Evolutionary conservation across 192 early-diverging fungal species (phyloP).

Genomic region (Geranomyces michiganensis): DNA sequence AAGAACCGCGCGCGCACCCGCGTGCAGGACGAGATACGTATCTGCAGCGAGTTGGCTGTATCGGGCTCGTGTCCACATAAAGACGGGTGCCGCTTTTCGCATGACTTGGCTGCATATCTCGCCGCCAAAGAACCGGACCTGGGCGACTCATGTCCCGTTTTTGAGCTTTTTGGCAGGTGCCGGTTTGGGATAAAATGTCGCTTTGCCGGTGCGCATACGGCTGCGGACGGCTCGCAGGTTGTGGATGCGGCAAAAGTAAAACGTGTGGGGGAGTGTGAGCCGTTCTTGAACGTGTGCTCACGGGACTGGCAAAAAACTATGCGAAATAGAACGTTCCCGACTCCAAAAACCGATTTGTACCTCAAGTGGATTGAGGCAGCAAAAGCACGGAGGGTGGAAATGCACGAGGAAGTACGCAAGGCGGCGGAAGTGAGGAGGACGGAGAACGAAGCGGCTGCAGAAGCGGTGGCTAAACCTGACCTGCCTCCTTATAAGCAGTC

Average conservation of each 20-base stretch:
- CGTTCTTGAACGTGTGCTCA: constrained; percentile 21
- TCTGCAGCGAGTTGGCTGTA: constrained; percentile 58
- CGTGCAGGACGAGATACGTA: constrained; percentile 33
- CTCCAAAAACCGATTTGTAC: constrained; percentile 25
- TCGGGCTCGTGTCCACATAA: constrained; percentile 56
- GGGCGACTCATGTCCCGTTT: constrained; percentile 68
- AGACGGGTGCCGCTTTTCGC: constrained; percentile 71
- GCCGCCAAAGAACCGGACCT: constrained; percentile 75
- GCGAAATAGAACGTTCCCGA: neutral
- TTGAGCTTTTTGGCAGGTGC: constrained; percentile 74
- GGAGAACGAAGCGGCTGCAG: neutral
- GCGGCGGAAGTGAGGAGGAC: neutral
- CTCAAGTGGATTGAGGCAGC: constrained; percentile 17
- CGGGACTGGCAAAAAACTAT: constrained; percentile 32
- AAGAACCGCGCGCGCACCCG: constrained; percentile 13
- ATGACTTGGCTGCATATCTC: constrained; percentile 78
- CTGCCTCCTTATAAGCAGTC: too few relatives aligned
- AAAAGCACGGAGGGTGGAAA: constrained; percentile 12
- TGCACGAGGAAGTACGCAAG: neutral
- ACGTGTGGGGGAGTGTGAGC: neutral
- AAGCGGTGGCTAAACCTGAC: neutral
- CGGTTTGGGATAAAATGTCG: constrained; percentile 55
- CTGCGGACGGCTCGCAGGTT: constrained; percentile 48
- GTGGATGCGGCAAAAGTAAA: constrained; percentile 56
- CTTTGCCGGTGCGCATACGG: constrained; percentile 48